A percentile compares a stretch with the other conserved stretches of the same genome.
Conservation (phyloP, 495 filamentous ascomycete species). For the Tuber calosporum region DNA sequence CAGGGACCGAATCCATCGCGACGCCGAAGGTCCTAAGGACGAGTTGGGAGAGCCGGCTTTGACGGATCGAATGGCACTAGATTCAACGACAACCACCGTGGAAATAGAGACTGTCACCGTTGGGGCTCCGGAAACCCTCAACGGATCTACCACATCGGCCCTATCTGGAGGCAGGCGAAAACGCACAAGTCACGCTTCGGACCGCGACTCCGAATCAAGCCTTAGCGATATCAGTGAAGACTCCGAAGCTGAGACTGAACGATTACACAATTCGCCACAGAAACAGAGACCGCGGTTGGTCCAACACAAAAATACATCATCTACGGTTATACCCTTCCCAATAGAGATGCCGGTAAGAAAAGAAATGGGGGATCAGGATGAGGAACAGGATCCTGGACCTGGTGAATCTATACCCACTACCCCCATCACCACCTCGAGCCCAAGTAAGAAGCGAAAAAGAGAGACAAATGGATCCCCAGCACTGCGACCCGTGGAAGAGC, state of each 20-base stretch:
- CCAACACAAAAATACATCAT: constrained; percentile 32
- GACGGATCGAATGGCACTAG: constrained; percentile 40
- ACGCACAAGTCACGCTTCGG: constrained; percentile 29
- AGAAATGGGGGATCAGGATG: constrained; percentile 29
- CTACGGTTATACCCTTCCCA: constrained; percentile 32
- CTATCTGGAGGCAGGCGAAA: constrained; percentile 30
- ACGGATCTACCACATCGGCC: constrained; percentile 23
- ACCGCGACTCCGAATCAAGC: constrained; percentile 53
- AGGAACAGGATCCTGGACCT: constrained; percentile 13
- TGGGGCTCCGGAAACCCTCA: constrained; percentile 35
- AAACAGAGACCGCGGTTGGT: constrained; percentile 47
- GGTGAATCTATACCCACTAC: constrained; percentile 31
- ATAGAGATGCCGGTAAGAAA: constrained; percentile 36
- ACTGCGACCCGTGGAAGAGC: constrained; percentile 22
- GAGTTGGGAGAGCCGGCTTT: constrained; percentile 28
- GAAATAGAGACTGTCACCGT: constrained; percentile 29
- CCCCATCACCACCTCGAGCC: constrained; percentile 34
- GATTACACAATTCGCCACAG: constrained; percentile 83
- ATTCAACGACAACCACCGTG: constrained; percentile 24
- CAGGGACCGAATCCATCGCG: constrained; percentile 28
- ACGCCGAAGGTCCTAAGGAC: constrained; percentile 32
- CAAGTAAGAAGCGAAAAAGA: constrained; percentile 45
- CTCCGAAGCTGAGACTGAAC: constrained; percentile 97
- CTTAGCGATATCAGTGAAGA: constrained; percentile 94
- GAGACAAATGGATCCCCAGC: constrained; percentile 28